These are phyloP conservation scores for Penicillium cosmopolitanum DNA, from an alignment of 495 filamentous ascomycete genomes.

Conservation along the genomic window DNA sequence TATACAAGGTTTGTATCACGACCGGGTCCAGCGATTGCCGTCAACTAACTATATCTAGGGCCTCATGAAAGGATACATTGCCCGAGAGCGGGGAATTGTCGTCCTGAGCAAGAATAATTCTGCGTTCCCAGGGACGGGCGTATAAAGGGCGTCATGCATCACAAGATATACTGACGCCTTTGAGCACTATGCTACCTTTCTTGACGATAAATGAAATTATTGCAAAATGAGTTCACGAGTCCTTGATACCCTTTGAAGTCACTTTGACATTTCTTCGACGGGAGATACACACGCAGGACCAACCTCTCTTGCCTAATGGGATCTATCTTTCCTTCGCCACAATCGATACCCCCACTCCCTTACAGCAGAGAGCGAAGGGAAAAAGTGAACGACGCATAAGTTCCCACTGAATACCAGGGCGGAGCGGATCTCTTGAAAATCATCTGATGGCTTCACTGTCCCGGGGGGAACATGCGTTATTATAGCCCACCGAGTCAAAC, in stretches of 20 bases:
- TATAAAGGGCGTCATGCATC: constrained; percentile 50
- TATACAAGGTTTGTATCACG: constrained; percentile 78
- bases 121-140: constrained; percentile 93
- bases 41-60: constrained; percentile 55
- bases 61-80: constrained; percentile 97
- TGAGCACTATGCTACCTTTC: not conserved
- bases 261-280: not conserved
- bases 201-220: not conserved
- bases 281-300: too few species aligned
- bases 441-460: too few species aligned
- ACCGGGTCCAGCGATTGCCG: not conserved
- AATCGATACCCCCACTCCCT: too few species aligned
- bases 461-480: too few species aligned
- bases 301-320: too few species aligned
- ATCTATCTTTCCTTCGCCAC: too few species aligned
- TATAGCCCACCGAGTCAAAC: too few species aligned
- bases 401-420: too few species aligned
- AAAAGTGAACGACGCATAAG: too few species aligned
- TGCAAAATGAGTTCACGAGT: not conserved
- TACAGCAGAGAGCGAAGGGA: too few species aligned
- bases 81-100: constrained; percentile 82
- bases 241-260: not conserved
- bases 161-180: not conserved
- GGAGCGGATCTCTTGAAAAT: too few species aligned
- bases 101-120: constrained; percentile 83